Evolutionary conservation across 805 yeast species (phyloP), one percentile per base, ranked within the genome.

Genomic region (Ascoidea asiatica): DNA sequence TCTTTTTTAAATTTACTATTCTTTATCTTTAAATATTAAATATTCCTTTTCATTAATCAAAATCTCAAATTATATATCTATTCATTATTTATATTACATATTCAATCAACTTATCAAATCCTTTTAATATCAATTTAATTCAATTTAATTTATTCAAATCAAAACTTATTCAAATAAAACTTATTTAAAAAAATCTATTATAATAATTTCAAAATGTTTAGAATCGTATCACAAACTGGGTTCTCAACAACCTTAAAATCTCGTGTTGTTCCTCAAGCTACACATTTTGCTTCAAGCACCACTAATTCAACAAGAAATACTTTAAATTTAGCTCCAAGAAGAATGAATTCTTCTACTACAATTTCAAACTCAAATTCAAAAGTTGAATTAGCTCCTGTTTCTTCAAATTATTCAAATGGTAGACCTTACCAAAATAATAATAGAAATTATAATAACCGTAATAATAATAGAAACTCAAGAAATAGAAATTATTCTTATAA

Each of bases 381-480:
- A 11, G 23, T 41, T 33, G 21, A 38, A 43, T 43, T 43, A 6
- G 8, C n/a, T 11, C 15, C 19, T 15, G 21, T 21, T 15, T 17
- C 13, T 36, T 19, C 38, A 5, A 38, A 45, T 37, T 37, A 43
- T 35, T 18, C 43, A 11, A 46, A 41, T 38, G 44, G 44, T 20
- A 40, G 41, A 41, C 48, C n/a, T 48, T 54, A 36, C 53, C 53
- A 11, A 38, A 48, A 20, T 47, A 50, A 39, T 37, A 39, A 44
- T 11, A 42, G 35, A 19, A 43, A 43, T 19, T 38, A 45, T 21
- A 44, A 37, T 52, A 52, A 29, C 48, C 50, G 6, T 58, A 55
- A 36, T 53, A 56, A 19, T 55, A 56, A 38, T 54, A 56, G 20
- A 55, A 51, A 35, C 52, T 49, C 17, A 56, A 53, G 23, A 53